Base-by-base conservation (phyloP, 129 eudicot genomes). In the Artemisia annua region DNA sequence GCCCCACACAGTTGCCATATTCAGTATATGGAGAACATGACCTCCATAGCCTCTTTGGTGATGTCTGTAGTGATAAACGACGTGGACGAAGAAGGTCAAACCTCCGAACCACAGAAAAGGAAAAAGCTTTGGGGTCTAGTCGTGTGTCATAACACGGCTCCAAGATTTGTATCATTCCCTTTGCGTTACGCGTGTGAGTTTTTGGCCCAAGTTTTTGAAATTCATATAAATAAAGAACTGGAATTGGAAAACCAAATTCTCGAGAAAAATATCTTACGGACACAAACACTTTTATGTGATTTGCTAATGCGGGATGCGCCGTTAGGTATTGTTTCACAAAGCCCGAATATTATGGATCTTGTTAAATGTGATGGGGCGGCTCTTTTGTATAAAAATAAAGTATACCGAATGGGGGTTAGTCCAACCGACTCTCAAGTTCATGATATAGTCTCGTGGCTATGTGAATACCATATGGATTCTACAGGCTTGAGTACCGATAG, bases 401-500 rank as follows among this genome's bases (percentile, higher is more conserved):
- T 86, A 32, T 79, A 85, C 65, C 61, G 82, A 66, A 50, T 94
- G 79, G 98, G 98, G 15, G 63, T 83, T 8, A 82, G 92, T 46
- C 98, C 97, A 4, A 79, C 70, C 0, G 96, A 94, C 18, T 79
- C 77, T 56, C 93, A 94, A 61, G 49, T 94, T 11, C 70, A 66
- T 9, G 97, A 94, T 78, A 84, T 94, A 10, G 96, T 88, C 5
- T 80, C 89, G 3, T 94, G 98, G 98, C 88, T 94, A 2, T 75
- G 79, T 51, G 90, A 79, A 79, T 71, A 86, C 81, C 97, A 90
- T 70, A 80, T 81, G 83, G 98, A 94, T 62, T 90, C 97, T 1
- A 90, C 98, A 4, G 98, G 98, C 7, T 81, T 94, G 79, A 94
- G 97, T 57, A 94, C 98, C 1, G 98, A 94, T 80, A 94, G 98